These are phyloP conservation scores for Aspergillus cavernicola DNA, from an alignment of 495 filamentous ascomycete species.

Conservation along the genomic window DNA sequence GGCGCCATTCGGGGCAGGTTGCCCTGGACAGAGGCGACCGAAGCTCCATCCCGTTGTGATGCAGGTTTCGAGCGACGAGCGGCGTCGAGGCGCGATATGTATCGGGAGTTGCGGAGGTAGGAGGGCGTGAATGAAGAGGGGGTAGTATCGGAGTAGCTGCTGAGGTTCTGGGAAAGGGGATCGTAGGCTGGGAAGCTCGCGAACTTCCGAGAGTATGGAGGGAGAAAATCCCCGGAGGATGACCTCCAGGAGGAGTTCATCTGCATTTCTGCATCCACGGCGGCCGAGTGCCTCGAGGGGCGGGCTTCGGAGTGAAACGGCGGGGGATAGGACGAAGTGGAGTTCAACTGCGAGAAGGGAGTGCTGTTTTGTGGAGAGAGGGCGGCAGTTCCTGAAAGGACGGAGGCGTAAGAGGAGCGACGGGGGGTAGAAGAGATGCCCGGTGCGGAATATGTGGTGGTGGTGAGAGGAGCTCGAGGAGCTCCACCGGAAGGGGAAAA, in stretches of 20 bases:
- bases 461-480: constrained; percentile 36
- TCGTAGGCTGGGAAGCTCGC: constrained; percentile 41
- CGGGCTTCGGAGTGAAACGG: constrained; percentile 35
- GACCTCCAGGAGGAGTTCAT: constrained; percentile 41
- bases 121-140: constrained; percentile 70
- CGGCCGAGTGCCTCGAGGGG: constrained; percentile 34
- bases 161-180: constrained; percentile 28
- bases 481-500: constrained; percentile 47
- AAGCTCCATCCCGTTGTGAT: constrained; percentile 46
- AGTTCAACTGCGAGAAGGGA: constrained; percentile 55
- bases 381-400: constrained; percentile 65
- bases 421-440: constrained; percentile 44
- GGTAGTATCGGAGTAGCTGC: constrained; percentile 23
- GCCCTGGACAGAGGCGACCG: constrained; percentile 59
- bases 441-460: constrained; percentile 31
- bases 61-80: constrained; percentile 60
- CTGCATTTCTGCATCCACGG: constrained; percentile 47
- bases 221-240: constrained; percentile 38
- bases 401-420: constrained; percentile 75
- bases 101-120: constrained; percentile 74
- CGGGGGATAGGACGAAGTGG: constrained; percentile 36
- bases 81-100: constrained; percentile 69
- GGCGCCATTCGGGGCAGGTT: constrained; percentile 64
- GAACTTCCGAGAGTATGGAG: constrained; percentile 60
- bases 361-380: constrained; percentile 40